Evolutionary conservation across 441 rosid genomes (phyloP), one percentile per base, ranked within the genome.

Genomic region (Eutrema salsugineum): DNA sequence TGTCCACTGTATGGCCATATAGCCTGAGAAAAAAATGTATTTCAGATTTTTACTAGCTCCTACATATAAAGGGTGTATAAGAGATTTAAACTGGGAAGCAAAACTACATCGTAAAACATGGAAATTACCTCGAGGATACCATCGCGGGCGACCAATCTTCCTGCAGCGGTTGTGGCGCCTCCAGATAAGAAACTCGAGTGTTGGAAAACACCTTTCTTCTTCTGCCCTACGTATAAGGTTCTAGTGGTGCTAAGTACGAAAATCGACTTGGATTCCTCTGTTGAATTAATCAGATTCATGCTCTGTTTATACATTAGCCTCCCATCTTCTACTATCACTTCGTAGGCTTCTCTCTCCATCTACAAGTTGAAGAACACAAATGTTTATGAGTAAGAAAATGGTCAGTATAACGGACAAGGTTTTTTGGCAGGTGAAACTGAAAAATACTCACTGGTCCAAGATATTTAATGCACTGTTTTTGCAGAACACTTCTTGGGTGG

Each of bases 101-200:
- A 56, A 44, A 19, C 33, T 24, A 28, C 22, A 39, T 2, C 1
- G 7, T 10, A 50, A 50, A 20, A 59, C 50, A 51, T 1, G 8
- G 38, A 19, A 22, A 16, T n/a, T 78, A 84, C 93, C 97, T 88
- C 84, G 11, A 92, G 93, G 39, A 87, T 73, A 7, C 97, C 98
- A 20, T 84, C 70, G 30, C 70, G 83, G 46, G 94, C 91, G 0
- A 89, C 89, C 66, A 91, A 63, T 77, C 97, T 85, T 33, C 98
- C 97, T 48, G 97, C 94, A 38, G 98, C 94, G 0, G 88, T 81
- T 63, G 87, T 93, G 59, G 97, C 94, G 0, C 86, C 98, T 24
- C 98, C 94, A 15, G 96, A 80, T 11, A 89, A 81, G 79, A 93
- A 93, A 77, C 97, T 93, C 1, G 98, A 93, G 79, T 93, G 97